Evolutionary conservation across 495 filamentous ascomycete species (phyloP).

Genomic region (Parachaetomium inaequale): DNA sequence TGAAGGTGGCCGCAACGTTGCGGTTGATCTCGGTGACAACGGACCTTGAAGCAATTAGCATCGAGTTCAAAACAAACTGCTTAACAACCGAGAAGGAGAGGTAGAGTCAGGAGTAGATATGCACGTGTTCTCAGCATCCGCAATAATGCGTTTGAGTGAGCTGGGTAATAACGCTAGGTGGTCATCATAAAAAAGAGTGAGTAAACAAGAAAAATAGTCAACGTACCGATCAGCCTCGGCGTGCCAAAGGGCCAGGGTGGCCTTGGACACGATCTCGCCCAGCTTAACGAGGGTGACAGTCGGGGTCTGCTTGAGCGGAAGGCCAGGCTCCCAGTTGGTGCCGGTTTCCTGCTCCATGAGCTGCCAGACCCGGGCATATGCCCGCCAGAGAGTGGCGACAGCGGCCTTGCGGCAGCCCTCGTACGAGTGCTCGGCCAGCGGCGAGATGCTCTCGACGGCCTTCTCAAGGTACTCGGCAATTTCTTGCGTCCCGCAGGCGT

Average conservation of each 20-base stretch:
- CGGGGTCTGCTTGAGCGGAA: conserved; percentile 77
- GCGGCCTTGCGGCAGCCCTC: conserved; percentile 92
- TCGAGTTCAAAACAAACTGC: conserved; percentile 3
- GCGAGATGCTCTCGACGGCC: conserved; percentile 75
- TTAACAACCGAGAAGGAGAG: conserved; percentile 14
- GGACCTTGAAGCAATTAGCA: conserved; percentile 55
- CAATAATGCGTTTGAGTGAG: conserved; percentile 93
- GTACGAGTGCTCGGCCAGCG: conserved; percentile 79
- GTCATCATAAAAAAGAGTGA: conserved; percentile 67
- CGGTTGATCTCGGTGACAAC: conserved; percentile 94
- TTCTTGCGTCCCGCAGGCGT: conserved; percentile 70
- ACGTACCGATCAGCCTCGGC: conserved; percentile 91
- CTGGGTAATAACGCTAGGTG: conserved; percentile 89
- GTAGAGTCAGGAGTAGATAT: conserved; percentile 36
- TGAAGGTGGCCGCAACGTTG: conserved; percentile 88
- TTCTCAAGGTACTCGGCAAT: conserved; percentile 78
- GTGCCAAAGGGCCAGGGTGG: conserved; percentile 78
- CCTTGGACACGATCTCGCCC: conserved; percentile 78
- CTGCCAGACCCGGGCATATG: conserved; percentile 87
- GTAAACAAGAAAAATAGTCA: conserved; percentile 21
- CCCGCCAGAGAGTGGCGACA: conserved; percentile 84
- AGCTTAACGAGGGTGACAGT: conserved; percentile 76
- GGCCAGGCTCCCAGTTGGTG: conserved; percentile 80
- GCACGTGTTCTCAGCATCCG: conserved; percentile 86
- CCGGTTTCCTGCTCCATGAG: conserved; percentile 75